Base-by-base conservation (phyloP, 192 early-diverging fungal genomes). In the Haplosporangium gracile region DNA sequence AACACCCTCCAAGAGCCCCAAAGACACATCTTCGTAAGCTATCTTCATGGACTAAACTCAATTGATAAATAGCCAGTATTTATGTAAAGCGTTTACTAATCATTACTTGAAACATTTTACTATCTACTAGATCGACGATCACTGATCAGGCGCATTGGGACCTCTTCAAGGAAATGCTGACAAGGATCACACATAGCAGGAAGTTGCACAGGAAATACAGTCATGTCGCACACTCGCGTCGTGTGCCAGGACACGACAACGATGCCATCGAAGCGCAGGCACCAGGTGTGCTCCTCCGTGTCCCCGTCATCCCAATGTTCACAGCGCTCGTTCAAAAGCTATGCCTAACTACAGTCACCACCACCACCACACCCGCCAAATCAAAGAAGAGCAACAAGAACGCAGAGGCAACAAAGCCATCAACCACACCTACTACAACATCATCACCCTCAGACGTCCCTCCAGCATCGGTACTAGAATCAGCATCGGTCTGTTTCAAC, bases 131-230 rank as follows among this genome's bases (percentile, higher is more conserved):
- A 34, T 68, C 53, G n/a, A 43, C 68, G 1, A 39, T 85, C n/a
- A 53, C 80, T 26, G 84, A 86, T 74, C 84, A 68, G 34, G 84
- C 74, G n/a, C 77, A 86, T 34, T 86, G 84, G 84, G 75, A 78
- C 26, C 76, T 86, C 13, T 73, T 86, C 71, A 81, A 68, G 72
- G 79, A 80, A 22, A 81, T 86, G 75, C 63, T 86, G 15, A 70
- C 15, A 20, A 72, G 42, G 2, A 77, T 86, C 15, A 69, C 75
- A 4, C 32, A 65, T 22, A 73, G 75, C 70, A 85, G 75, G 78
- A 85, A 72, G 42, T 32, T 39, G 13, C 26, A 70, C 34, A 75
- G 29, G 24, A 72, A 76, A 75, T 51, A 77, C 51, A 43, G 72
- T 13, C 32, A 45, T 20, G 10, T 74, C 32, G 39, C 38, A 36